Base-by-base conservation (phyloP, 345 rosid species). In the Crucihimalaya himalaica region DNA sequence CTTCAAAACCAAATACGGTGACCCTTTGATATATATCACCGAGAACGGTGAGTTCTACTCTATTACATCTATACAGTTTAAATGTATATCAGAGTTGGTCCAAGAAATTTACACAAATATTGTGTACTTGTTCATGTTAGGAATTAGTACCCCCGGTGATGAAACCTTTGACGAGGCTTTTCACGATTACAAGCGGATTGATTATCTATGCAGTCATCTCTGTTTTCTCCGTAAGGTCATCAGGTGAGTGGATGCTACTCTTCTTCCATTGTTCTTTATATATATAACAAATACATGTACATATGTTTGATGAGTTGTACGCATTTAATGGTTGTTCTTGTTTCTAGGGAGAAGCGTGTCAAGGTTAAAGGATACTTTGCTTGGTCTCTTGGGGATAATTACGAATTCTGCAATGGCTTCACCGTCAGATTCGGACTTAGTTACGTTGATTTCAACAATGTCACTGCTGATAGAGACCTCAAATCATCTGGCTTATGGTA, bases 121-220 rank as follows among this genome's bases (percentile, higher is more conserved):
- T 34, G 2, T 55, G 27, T 48, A 46, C 43, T 21, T 43, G 43
- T 19, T 16, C 18, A 71, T 28, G 4, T 12, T 56, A 74, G 78
- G 78, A 16, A 6, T 43, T 21, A 27, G 32, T 63, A 73, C 29
- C 8, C 6, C 59, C 3, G 65, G 57, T 47, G 18, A 53, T 64
- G 14, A 73, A 62, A 2, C 39, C 14, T 1, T 2, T 34, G 23
- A 55, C 0, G 59, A n/a, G 23, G 7, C 11, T 55, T 4, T 4
- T 1, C 14, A 11, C 2, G 78, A 74, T 48, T 9, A 6, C 34
- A 57, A 50, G 6, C n/a, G 78, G 43, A 74, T 45, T 18, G 43
- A 57, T 74, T 74, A 66, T 66, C 23, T 74, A 1, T 74, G 78
- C 2, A 74, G 72, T 25, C 78, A 74, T 74, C 66, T 74, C 0